phyloP scores from a whole-genome alignment of 495 filamentous ascomycete genomes.

The Penicillium nucicola region DNA sequence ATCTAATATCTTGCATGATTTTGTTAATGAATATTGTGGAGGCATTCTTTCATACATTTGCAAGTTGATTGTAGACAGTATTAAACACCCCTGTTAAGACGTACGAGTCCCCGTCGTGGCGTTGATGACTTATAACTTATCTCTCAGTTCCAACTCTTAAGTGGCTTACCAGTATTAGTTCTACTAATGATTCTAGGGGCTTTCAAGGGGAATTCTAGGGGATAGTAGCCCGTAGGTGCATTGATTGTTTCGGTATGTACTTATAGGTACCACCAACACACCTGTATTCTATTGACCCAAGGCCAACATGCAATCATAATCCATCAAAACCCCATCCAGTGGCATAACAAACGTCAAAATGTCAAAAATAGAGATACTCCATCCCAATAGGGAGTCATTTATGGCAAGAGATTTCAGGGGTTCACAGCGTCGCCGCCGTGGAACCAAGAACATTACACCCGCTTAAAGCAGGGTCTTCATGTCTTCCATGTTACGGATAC shows the following conservation, averaged over 20 bases:
- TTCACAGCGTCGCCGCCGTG: not conserved
- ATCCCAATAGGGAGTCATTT: not conserved
- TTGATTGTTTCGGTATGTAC: constrained; percentile 3
- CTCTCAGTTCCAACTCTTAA: no score
- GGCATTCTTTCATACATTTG: no score
- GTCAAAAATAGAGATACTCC: not conserved
- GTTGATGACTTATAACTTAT: no score
- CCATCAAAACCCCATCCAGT: constrained; percentile 15
- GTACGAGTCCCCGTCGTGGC: no score
- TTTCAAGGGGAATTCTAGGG: not conserved
- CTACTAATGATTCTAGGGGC: no score
- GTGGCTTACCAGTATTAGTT: no score
- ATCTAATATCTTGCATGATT: not conserved
- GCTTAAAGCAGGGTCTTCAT: constrained; percentile 37
- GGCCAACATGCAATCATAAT: not conserved
- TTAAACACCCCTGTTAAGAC: no score
- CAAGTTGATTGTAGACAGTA: no score
- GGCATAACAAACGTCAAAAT: not conserved
- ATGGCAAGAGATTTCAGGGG: not conserved
- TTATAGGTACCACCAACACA: not conserved
- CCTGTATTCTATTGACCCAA: not conserved
- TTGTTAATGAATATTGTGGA: no score
- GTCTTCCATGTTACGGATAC: constrained; percentile 68
- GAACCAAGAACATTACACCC: not conserved
- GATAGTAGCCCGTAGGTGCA: not conserved